Evolutionary conservation across 2,329 filamentous ascomycete species (phyloP).

Genomic region (Colletotrichum paranaense): DNA sequence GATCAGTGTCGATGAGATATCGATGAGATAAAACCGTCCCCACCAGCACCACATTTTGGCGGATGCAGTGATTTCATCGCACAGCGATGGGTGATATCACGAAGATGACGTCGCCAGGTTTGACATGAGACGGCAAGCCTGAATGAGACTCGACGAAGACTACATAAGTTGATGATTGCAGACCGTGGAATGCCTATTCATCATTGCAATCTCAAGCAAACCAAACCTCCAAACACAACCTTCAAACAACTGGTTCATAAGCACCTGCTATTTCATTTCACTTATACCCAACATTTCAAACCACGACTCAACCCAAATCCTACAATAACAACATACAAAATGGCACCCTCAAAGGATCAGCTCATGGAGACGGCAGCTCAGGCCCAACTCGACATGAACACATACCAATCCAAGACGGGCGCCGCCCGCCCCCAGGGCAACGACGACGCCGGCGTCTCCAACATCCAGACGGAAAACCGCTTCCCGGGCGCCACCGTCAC

Average conservation of each 20-base stretch:
- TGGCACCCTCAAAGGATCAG: slow-evolving; percentile 46
- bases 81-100: slow-evolving; percentile 22
- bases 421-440: slow-evolving; percentile 49
- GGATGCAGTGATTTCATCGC: slow-evolving; percentile 34
- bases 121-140: slow-evolving; percentile 23
- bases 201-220: not conserved
- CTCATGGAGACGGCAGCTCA: slow-evolving; percentile 56
- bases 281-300: not conserved
- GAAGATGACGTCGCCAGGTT: slow-evolving; percentile 32
- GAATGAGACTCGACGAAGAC: not conserved
- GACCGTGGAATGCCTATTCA: not conserved
- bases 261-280: not conserved
- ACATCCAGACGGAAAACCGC: slow-evolving; percentile 51
- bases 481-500: slow-evolving; percentile 54
- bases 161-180: slow-evolving; percentile 27
- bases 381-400: slow-evolving; percentile 61
- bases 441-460: slow-evolving; percentile 56
- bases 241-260: not conserved
- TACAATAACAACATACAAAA: slow-evolving; percentile 27
- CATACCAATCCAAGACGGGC: slow-evolving; percentile 60
- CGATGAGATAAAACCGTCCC: slow-evolving; percentile 28
- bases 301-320: too few relatives aligned
- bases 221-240: not conserved
- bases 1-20: slow-evolving; percentile 32
- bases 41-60: slow-evolving; percentile 33